These are phyloP conservation scores for Scenedesmus sp. DNA, from an alignment of 163 green algal genomes.

Conservation along the genomic window DNA sequence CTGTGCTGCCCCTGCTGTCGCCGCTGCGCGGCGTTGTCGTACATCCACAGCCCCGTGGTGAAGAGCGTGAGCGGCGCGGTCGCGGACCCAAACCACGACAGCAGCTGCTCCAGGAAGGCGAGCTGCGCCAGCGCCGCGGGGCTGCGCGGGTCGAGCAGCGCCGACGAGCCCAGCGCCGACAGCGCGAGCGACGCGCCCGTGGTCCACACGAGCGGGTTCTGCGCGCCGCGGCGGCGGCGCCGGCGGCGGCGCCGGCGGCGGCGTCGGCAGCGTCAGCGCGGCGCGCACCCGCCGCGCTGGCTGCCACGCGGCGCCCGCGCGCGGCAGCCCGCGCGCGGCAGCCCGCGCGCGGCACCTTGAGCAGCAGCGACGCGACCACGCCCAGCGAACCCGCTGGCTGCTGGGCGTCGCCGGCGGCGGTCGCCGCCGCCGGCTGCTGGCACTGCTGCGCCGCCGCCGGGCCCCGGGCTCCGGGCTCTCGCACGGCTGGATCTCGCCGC, in stretches of 20 bases:
- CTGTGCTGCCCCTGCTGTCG: not conserved
- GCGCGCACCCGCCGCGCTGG: too few relatives aligned
- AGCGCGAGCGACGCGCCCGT: slow-evolving; percentile 46
- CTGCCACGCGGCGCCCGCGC: too few relatives aligned
- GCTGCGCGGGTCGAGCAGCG: slow-evolving; percentile 46
- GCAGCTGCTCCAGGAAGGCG: slow-evolving; percentile 47
- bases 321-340: too few relatives aligned
- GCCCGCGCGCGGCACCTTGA: not conserved
- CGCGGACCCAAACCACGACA: slow-evolving; percentile 53
- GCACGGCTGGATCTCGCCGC: too few relatives aligned
- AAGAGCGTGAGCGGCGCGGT: slow-evolving; percentile 58
- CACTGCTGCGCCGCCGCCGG: slow-evolving; percentile 16
- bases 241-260: slow-evolving; percentile 21
- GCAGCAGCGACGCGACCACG: not conserved
- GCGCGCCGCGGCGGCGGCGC: not conserved
- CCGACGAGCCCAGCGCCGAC: slow-evolving; percentile 43
- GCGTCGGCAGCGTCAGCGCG: too few relatives aligned
- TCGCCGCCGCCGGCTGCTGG: not conserved
- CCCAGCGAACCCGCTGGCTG: not conserved
- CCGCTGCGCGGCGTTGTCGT: slow-evolving; percentile 23
- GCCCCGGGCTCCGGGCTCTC: not conserved
- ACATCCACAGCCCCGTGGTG: slow-evolving; percentile 53
- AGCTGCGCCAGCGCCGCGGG: slow-evolving; percentile 16
- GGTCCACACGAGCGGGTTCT: slow-evolving; percentile 59
- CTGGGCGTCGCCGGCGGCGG: not conserved